Conservation (phyloP, 108 stramenopile species). For the Discostella stelligeroides region DNA sequence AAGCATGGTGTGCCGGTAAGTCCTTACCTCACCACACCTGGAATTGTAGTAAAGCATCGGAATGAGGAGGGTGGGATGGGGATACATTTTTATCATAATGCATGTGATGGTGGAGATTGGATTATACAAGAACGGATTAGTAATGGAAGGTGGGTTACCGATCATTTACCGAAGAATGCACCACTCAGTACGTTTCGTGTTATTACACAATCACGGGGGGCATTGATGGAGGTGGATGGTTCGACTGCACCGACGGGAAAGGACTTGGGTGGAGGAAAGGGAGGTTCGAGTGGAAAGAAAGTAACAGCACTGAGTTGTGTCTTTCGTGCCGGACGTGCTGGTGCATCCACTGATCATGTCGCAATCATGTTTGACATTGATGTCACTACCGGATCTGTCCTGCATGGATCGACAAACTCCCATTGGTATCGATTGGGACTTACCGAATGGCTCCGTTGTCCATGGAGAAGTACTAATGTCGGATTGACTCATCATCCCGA, state of each 20-base stretch:
- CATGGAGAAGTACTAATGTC: slow-evolving; percentile 64
- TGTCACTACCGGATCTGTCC: slow-evolving; percentile 74
- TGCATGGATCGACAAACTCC: slow-evolving; percentile 93
- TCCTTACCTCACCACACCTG: slow-evolving; percentile 83
- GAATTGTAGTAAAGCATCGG: slow-evolving; percentile 94
- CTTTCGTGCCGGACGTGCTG: slow-evolving; percentile 91
- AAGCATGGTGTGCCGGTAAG: slow-evolving; percentile 88
- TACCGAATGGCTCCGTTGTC: slow-evolving; percentile 55
- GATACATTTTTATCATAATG: slow-evolving; percentile 94
- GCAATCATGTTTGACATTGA: slow-evolving; percentile 97
- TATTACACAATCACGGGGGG: slow-evolving; percentile 89
- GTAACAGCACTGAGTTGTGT: slow-evolving; percentile 91
- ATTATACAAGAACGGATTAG: slow-evolving; percentile 93
- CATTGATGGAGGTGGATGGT: slow-evolving; percentile 42
- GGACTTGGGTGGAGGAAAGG: not conserved
- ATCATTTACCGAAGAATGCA: slow-evolving; percentile 87
- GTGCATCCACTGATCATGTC: slow-evolving; percentile 95
- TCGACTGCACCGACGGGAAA: slow-evolving; percentile 7
- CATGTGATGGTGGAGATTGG: slow-evolving; percentile 95
- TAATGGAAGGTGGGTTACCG: slow-evolving; percentile 78
- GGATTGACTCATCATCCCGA: slow-evolving; percentile 79
- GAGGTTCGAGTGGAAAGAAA: slow-evolving; percentile 37
- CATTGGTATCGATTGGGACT: slow-evolving; percentile 96
- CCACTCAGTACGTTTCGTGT: slow-evolving; percentile 98
- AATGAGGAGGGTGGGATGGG: slow-evolving; percentile 99